Evolutionary conservation across 257 asterid genomes (phyloP).

Genomic region (Schizonepeta tenuifolia): DNA sequence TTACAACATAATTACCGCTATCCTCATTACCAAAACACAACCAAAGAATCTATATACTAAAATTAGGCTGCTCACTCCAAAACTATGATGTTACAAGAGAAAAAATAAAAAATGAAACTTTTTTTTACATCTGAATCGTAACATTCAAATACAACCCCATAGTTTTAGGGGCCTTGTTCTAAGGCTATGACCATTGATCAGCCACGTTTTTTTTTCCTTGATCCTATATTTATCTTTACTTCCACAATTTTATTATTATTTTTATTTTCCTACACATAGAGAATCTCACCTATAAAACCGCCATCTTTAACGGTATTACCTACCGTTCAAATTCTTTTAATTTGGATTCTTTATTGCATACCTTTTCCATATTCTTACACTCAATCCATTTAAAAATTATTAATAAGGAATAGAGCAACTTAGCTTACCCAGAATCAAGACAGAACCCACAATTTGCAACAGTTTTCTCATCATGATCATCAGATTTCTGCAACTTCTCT

Average conservation of each 20-base stretch:
- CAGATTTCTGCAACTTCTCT: not conserved
- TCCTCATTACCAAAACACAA: slow-evolving; percentile 25
- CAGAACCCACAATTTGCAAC: no score
- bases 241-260: not conserved
- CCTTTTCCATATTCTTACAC: not conserved
- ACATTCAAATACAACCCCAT: slow-evolving; percentile 20
- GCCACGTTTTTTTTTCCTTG: not conserved
- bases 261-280: not conserved
- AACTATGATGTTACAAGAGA: not conserved
- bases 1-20: slow-evolving; percentile 31
- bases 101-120: not conserved
- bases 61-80: not conserved
- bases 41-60: slow-evolving; percentile 31
- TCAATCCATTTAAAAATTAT: no score
- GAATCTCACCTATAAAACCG: slow-evolving; percentile 31
- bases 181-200: not conserved
- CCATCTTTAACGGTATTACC: slow-evolving; percentile 34
- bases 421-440: not conserved
- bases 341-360: not conserved
- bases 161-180: slow-evolving; percentile 23
- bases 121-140: not conserved
- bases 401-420: no score
- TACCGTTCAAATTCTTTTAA: not conserved
- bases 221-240: slow-evolving; percentile 24
- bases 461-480: not conserved